Conservation (phyloP, 108 stramenopile species). For the Conticribra weissflogii region DNA sequence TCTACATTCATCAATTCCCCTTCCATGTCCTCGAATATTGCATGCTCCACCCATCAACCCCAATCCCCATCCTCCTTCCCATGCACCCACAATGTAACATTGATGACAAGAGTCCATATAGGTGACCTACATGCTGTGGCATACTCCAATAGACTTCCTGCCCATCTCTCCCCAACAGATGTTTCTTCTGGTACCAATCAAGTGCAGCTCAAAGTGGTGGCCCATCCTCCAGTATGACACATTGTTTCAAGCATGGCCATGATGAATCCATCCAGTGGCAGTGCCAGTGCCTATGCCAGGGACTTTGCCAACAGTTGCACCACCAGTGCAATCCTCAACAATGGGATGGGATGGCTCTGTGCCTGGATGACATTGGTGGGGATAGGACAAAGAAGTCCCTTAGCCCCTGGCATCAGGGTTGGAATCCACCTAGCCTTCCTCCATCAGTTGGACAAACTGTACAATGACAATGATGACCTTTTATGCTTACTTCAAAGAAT, state of each 20-base stretch:
- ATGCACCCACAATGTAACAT: neutral
- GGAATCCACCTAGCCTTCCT: constrained; percentile 30
- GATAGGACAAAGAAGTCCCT: constrained; percentile 33
- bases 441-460: constrained; percentile 9
- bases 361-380: constrained; percentile 44
- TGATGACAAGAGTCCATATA: constrained; percentile 38
- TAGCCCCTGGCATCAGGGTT: constrained; percentile 37
- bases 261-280: too few relatives aligned
- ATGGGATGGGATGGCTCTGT: constrained; percentile 35
- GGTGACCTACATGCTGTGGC: constrained; percentile 35
- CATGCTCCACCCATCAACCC: neutral
- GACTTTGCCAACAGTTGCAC: too few relatives aligned
- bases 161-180: constrained; percentile 31
- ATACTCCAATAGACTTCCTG: constrained; percentile 33
- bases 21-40: constrained; percentile 31
- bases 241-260: constrained; percentile 39
- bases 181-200: constrained; percentile 20
- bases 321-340: constrained; percentile 27
- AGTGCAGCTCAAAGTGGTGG: constrained; percentile 16
- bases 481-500: neutral
- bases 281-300: too few relatives aligned
- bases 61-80: neutral
- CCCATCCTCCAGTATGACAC: constrained; percentile 35
- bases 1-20: constrained; percentile 26
- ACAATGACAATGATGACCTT: neutral